phyloP scores from a whole-genome alignment of 306 rosid genomes.

The Ammopiptanthus mongolicus region DNA sequence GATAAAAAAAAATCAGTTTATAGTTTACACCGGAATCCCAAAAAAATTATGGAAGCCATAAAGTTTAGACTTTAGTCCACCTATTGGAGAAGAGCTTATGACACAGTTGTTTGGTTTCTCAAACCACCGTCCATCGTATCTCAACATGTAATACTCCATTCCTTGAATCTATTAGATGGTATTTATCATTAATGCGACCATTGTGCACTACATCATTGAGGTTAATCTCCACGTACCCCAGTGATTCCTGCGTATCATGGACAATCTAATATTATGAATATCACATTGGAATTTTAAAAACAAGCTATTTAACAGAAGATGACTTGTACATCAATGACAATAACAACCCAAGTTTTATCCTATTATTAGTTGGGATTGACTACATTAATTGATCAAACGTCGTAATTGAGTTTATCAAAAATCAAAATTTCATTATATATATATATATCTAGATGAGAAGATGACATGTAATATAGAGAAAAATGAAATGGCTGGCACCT shows the following conservation, averaged over 20 bases:
- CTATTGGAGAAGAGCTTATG: neutral
- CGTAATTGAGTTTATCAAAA: neutral
- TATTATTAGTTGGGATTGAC: neutral
- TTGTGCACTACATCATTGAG: constrained; percentile 69
- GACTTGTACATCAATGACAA: neutral
- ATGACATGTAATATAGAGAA: neutral
- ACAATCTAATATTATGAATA: neutral
- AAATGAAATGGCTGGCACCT: constrained; percentile 39
- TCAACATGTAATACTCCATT: constrained; percentile 73
- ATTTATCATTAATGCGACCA: constrained; percentile 74
- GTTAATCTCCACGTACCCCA: constrained; percentile 81
- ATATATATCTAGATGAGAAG: neutral
- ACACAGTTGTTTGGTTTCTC: constrained; percentile 7
- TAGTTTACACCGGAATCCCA: too few relatives aligned
- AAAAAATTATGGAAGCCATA: too few relatives aligned
- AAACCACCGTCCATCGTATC: constrained; percentile 62
- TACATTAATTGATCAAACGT: neutral
- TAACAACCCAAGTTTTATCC: neutral
- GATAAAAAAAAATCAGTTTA: too few relatives aligned
- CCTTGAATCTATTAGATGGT: constrained; percentile 65
- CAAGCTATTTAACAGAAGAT: neutral
- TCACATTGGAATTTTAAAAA: neutral
- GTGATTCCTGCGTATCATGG: constrained; percentile 46
- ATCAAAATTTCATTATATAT: neutral
- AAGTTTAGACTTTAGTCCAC: neutral